phyloP scores from a whole-genome alignment of 2,329 filamentous ascomycete species.

The Metarhizium guizhouense region DNA sequence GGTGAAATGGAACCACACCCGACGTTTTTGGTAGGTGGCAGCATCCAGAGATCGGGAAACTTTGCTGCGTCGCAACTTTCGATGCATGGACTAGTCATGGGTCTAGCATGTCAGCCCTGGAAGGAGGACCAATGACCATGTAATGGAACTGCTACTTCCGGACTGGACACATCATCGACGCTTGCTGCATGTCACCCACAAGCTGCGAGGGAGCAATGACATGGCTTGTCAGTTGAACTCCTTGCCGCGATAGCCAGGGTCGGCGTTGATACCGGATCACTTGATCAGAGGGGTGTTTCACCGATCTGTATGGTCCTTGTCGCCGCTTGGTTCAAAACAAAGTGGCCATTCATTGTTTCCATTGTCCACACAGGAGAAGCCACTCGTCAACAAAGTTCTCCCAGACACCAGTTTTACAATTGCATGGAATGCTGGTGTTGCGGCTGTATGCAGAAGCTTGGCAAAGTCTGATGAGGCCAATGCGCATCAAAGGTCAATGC shows the following conservation, averaged over 20 bases:
- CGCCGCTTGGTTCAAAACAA: neutral
- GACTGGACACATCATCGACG: neutral
- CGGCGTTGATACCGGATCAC: neutral
- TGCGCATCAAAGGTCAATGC: neutral
- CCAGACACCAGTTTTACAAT: too few relatives aligned
- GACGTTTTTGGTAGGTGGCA: too few relatives aligned
- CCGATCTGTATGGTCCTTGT: neutral
- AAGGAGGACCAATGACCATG: neutral
- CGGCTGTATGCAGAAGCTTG: neutral
- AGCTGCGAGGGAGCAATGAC: neutral
- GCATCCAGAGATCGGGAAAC: neutral
- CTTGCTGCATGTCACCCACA: neutral
- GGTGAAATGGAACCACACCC: too few relatives aligned
- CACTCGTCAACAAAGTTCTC: neutral
- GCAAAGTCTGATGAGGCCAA: neutral
- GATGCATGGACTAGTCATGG: neutral
- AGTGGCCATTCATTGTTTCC: neutral
- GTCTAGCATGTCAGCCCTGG: neutral
- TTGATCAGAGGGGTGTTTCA: neutral
- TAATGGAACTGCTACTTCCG: neutral
- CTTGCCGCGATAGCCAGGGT: neutral
- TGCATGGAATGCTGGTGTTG: too few relatives aligned
- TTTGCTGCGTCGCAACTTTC: neutral
- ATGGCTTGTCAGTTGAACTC: neutral
- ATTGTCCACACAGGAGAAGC: neutral